These are phyloP conservation scores for Zelopaecilomyces penicillatus DNA, from an alignment of 2,329 filamentous ascomycete species.

Conservation along the genomic window DNA sequence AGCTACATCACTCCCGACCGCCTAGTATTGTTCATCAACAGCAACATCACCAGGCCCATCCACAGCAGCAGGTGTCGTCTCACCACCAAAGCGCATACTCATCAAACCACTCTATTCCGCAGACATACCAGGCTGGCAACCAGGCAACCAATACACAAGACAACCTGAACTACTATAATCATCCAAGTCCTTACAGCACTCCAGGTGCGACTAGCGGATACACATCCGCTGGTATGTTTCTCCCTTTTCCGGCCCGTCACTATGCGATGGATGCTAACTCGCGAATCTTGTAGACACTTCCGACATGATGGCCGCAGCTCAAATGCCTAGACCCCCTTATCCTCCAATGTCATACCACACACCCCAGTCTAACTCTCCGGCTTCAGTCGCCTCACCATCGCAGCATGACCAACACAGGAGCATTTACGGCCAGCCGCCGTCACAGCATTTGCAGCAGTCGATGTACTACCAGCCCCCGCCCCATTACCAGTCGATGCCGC, in stretches of 20 bases:
- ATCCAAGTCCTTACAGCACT: conserved; percentile 76
- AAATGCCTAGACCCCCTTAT: conserved; percentile 69
- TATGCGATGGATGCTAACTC: conserved; percentile 13
- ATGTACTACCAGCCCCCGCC: conserved; percentile 66
- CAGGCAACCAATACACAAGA: conserved; percentile 59
- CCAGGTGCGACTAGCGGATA: conserved; percentile 77
- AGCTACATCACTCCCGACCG: conserved; percentile 64
- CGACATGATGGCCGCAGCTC: conserved; percentile 59
- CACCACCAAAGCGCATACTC: conserved; percentile 61
- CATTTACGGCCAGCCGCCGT: conserved; percentile 72
- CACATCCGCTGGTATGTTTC: conserved; percentile 69
- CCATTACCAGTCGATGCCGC: conserved; percentile 58
- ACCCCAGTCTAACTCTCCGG: conserved; percentile 89
- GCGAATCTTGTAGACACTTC: conserved; percentile 38
- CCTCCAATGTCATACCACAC: conserved; percentile 89
- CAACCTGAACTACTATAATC: conserved; percentile 61
- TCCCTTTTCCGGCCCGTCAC: conserved; percentile 4
- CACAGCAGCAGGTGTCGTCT: conserved; percentile 50
- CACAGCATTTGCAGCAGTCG: conserved; percentile 68
- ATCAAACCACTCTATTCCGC: conserved; percentile 54
- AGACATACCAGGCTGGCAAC: conserved; percentile 59
- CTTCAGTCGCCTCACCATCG: conserved; percentile 83
- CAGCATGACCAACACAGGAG: conserved; percentile 82
- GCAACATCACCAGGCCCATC: conserved; percentile 54
- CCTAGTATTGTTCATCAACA: conserved; percentile 68